Percentiles rank a stretch among this genome's conserved stretches.
phyloP scores from a whole-genome alignment of 495 filamentous ascomycete genomes.

The Hypomontagnella monticulosa region DNA sequence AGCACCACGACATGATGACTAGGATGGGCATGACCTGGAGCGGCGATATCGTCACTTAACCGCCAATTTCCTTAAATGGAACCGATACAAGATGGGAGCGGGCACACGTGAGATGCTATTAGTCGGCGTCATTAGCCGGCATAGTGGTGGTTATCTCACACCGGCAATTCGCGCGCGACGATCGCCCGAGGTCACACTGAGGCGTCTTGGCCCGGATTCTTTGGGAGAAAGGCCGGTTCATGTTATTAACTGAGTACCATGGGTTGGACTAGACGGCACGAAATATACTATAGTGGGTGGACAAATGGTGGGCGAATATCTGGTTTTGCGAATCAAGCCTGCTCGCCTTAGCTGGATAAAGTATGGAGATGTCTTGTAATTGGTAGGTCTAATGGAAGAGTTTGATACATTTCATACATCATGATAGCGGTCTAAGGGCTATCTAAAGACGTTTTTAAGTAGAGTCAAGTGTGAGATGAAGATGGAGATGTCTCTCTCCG shows the following conservation, averaged over 20 bases:
- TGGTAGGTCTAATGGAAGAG: too few relatives aligned
- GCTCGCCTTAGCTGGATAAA: not conserved
- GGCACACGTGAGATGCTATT: slow-evolving; percentile 32
- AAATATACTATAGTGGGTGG: not conserved
- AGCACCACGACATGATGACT: slow-evolving; percentile 27
- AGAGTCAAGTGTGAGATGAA: too few relatives aligned
- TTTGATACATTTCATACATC: too few relatives aligned
- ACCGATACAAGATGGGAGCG: slow-evolving; percentile 18
- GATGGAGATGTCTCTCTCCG: too few relatives aligned
- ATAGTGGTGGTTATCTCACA: slow-evolving; percentile 26
- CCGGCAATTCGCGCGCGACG: slow-evolving; percentile 32
- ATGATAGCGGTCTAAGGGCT: too few relatives aligned
- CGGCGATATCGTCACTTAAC: slow-evolving; percentile 27
- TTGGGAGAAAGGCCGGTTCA: not conserved
- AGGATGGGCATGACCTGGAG: slow-evolving; percentile 10
- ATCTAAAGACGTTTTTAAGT: too few relatives aligned
- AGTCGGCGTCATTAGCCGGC: slow-evolving; percentile 41
- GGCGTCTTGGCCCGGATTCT: not conserved
- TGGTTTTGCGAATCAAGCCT: not conserved
- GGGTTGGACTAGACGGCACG: not conserved
- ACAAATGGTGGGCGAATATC: not conserved
- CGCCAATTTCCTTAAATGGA: slow-evolving; percentile 28
- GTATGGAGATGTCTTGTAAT: too few relatives aligned
- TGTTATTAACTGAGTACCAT: not conserved
- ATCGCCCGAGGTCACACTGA: slow-evolving; percentile 15